Evolutionary conservation across 1,284 basidiomycete species (phyloP).

Genomic region (Cryptococcus neoformans): DNA sequence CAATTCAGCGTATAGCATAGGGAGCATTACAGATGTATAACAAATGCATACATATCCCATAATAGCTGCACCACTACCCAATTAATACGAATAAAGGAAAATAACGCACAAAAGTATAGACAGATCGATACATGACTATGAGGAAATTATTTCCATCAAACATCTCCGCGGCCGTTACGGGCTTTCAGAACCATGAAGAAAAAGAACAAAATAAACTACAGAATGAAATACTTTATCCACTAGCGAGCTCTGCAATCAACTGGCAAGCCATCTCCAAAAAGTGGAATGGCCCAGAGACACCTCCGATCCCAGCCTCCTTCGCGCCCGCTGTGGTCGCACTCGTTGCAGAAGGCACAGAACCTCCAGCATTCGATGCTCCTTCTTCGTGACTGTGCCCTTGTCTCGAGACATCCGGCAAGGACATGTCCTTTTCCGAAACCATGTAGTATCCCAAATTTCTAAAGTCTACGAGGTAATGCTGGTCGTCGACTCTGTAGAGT

Average conservation of each 20-base stretch:
- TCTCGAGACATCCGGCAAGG: constrained; percentile 14
- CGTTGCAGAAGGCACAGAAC: neutral
- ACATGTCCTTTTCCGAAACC: constrained; percentile 41
- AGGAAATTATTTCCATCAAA: too few species aligned
- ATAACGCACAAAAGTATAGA: too few species aligned
- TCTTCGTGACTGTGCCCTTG: neutral
- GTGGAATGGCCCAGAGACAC: constrained; percentile 82
- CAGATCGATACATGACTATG: too few species aligned
- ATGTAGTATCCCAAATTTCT: constrained; percentile 89
- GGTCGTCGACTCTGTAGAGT: constrained; percentile 90
- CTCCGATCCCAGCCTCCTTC: constrained; percentile 60
- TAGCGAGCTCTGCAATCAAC: constrained; percentile 55
- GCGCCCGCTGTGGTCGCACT: constrained; percentile 67
- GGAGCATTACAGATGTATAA: too few species aligned
- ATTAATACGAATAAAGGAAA: too few species aligned
- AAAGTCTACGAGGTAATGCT: constrained; percentile 98
- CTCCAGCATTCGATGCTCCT: neutral
- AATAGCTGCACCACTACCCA: too few species aligned
- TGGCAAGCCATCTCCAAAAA: constrained; percentile 92
- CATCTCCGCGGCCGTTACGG: too few species aligned
- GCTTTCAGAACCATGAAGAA: too few species aligned
- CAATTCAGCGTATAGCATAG: too few species aligned
- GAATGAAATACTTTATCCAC: constrained; percentile 16
- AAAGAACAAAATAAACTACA: too few species aligned
- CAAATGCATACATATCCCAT: too few species aligned